Evolutionary conservation across 345 rosid species (phyloP).

Genomic region (Aquilaria sinensis): DNA sequence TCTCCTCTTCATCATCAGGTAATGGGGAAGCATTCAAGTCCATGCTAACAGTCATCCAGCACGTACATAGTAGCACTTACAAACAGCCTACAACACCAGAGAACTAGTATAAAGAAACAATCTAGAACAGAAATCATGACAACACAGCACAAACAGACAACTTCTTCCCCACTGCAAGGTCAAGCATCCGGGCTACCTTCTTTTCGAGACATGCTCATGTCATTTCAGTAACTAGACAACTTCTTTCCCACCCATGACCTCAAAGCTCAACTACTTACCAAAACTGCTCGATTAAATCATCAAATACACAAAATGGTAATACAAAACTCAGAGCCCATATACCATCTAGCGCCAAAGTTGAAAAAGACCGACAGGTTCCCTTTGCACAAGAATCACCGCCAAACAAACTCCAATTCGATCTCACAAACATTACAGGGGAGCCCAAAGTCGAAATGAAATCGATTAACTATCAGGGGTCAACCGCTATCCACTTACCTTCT

Average conservation of each 20-base stretch:
- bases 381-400: background rate
- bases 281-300: slow-evolving; percentile 1
- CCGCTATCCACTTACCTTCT: slow-evolving; percentile 5
- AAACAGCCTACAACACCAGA: slow-evolving; percentile 6
- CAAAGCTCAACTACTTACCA: background rate
- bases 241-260: background rate
- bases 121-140: slow-evolving; percentile 7
- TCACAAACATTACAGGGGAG: background rate
- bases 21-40: slow-evolving; percentile 69
- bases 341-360: background rate
- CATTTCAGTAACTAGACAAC: background rate
- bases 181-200: background rate
- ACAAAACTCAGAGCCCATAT: background rate
- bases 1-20: slow-evolving; percentile 80
- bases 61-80: slow-evolving; percentile 25
- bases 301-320: background rate
- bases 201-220: background rate
- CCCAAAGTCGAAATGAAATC: background rate
- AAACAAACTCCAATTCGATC: background rate
- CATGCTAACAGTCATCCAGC: slow-evolving; percentile 75
- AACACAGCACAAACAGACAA: slow-evolving; percentile 3
- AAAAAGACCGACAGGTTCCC: background rate
- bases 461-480: background rate
- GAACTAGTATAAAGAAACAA: background rate
- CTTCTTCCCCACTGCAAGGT: slow-evolving; percentile 7